phyloP scores from a whole-genome alignment of 768 basidiomycete species.

The Candolleomyces eurysporus region DNA sequence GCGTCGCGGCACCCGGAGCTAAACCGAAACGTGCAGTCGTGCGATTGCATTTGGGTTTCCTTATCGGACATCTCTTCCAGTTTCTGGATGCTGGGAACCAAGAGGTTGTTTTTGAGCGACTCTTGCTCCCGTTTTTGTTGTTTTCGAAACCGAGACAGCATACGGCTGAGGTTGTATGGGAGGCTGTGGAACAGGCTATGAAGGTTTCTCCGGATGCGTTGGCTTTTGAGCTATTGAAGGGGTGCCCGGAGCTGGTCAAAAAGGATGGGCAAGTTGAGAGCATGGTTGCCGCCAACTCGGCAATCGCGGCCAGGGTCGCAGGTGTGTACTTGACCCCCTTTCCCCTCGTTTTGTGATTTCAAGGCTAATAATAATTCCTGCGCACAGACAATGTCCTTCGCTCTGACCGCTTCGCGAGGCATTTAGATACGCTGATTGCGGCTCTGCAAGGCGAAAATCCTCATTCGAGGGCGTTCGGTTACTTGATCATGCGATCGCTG shows the following conservation, averaged over 20 bases:
- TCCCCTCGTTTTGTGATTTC: not conserved
- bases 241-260: constrained; percentile 45
- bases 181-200: constrained; percentile 44
- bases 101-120: constrained; percentile 42
- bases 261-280: constrained; percentile 36
- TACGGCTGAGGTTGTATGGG: constrained; percentile 70
- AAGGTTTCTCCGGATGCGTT: not conserved
- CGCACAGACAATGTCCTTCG: constrained; percentile 60
- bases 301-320: constrained; percentile 60
- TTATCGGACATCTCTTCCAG: constrained; percentile 44
- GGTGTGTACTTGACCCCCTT: constrained; percentile 38
- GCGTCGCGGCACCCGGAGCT: constrained; percentile 32
- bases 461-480: constrained; percentile 55
- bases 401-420: constrained; percentile 42
- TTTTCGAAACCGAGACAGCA: constrained; percentile 71
- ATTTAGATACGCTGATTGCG: constrained; percentile 48
- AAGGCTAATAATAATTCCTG: constrained; percentile 3
- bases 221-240: constrained; percentile 48
- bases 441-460: constrained; percentile 50
- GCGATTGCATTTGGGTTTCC: constrained; percentile 55
- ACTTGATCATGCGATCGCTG: constrained; percentile 63
- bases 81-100: constrained; percentile 19
- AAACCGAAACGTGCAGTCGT: constrained; percentile 53
- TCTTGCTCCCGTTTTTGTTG: constrained; percentile 73
- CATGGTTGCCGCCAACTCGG: constrained; percentile 53